Conservation (phyloP, 2,329 filamentous ascomycete genomes). For the Orbilia blumenaviensis region DNA sequence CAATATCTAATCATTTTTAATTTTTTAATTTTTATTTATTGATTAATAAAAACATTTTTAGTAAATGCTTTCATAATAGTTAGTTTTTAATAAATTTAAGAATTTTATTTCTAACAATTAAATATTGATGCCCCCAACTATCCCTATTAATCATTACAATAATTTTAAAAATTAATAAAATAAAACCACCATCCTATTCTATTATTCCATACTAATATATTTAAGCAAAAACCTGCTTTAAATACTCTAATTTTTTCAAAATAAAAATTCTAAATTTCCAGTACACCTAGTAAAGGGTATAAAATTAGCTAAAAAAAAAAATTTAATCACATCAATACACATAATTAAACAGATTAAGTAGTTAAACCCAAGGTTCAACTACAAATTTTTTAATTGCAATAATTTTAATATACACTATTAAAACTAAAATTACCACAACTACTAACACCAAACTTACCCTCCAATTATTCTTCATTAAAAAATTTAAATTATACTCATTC, state of each 20-base stretch:
- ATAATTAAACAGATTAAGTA: slow-evolving; percentile 40
- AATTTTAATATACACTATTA: neutral
- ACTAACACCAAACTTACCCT: slow-evolving; percentile 56
- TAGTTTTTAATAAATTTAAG: slow-evolving; percentile 60
- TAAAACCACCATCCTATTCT: slow-evolving; percentile 60
- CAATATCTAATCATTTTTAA: neutral
- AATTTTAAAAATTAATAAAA: slow-evolving; percentile 60
- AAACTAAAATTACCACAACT: slow-evolving; percentile 57
- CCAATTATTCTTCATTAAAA: slow-evolving; percentile 60
- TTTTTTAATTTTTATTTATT: neutral
- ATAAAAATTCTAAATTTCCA: slow-evolving; percentile 61
- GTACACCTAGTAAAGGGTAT: slow-evolving; percentile 57
- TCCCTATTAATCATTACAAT: slow-evolving; percentile 61
- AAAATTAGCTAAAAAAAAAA: slow-evolving; percentile 59
- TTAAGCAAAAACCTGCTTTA: slow-evolving; percentile 60
- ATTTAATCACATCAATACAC: slow-evolving; percentile 52
- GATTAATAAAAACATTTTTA: neutral
- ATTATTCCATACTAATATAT: slow-evolving; percentile 62
- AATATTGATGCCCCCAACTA: slow-evolving; percentile 60
- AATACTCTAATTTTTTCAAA: slow-evolving; percentile 60
- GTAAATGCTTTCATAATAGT: neutral
- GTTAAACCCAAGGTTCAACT: neutral
- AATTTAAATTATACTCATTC: slow-evolving; percentile 62
- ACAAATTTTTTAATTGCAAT: neutral
- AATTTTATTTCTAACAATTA: slow-evolving; percentile 58